Evolutionary conservation across 305 asterid genomes (phyloP).

Genomic region (Fraxinus dipetala): DNA sequence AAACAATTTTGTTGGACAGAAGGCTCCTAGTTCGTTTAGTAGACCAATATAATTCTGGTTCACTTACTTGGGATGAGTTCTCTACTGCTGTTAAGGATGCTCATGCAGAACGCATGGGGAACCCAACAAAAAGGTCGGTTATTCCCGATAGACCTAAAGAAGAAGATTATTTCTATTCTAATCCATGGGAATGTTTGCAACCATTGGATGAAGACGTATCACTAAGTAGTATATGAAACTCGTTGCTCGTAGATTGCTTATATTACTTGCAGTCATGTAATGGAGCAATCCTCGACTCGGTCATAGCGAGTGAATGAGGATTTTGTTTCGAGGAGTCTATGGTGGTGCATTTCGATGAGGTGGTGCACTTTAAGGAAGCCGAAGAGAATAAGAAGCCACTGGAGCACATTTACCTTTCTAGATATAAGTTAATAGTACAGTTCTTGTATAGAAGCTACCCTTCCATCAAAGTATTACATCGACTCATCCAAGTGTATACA

Average conservation of each 20-base stretch:
- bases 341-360: no score
- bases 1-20: slow-evolving; percentile 61
- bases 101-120: slow-evolving; percentile 66
- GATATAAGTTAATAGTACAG: slow-evolving; percentile 41
- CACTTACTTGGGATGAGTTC: slow-evolving; percentile 63
- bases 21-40: slow-evolving; percentile 52
- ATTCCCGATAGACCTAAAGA: slow-evolving; percentile 77
- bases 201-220: slow-evolving; percentile 38
- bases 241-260: slow-evolving; percentile 13
- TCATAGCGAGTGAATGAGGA: slow-evolving; percentile 12
- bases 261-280: slow-evolving; percentile 18
- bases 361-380: slow-evolving; percentile 16
- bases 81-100: slow-evolving; percentile 61
- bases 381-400: slow-evolving; percentile 25
- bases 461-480: slow-evolving; percentile 43
- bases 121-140: slow-evolving; percentile 47
- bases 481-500: slow-evolving; percentile 42
- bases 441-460: slow-evolving; percentile 65
- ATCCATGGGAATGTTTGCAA: slow-evolving; percentile 68
- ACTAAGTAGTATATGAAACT: slow-evolving; percentile 33
- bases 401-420: slow-evolving; percentile 28
- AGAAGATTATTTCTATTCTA: slow-evolving; percentile 78
- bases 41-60: slow-evolving; percentile 51
- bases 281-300: slow-evolving; percentile 21
- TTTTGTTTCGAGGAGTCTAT: not conserved